These are phyloP conservation scores for Nakaseomyces delphensis DNA, from an alignment of 1,139 yeast genomes.

Conservation along the genomic window DNA sequence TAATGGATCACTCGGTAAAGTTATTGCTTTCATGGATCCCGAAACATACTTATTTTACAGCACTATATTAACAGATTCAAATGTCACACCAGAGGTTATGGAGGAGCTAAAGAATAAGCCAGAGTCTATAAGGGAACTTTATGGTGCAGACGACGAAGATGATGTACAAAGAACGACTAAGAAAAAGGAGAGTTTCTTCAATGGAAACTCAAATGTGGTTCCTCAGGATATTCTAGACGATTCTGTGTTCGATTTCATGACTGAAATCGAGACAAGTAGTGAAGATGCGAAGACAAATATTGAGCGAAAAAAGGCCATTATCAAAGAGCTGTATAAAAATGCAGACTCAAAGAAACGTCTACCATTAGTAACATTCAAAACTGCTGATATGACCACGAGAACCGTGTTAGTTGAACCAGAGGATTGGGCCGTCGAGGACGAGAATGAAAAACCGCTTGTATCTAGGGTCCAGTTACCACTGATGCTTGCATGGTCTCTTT, in stretches of 20 bases:
- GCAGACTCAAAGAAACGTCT: conserved; percentile 36
- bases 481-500: conserved; percentile 88
- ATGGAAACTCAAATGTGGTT: conserved; percentile 11
- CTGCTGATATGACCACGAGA: conserved; percentile 63
- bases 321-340: conserved; percentile 33
- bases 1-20: conserved; percentile 86
- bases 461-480: conserved; percentile 69
- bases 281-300: conserved; percentile 29
- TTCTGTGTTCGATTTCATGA: conserved; percentile 44
- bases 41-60: conserved; percentile 41
- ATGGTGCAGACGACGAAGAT: conserved; percentile 15
- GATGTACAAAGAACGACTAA: conserved; percentile 18
- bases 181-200: conserved; percentile 20
- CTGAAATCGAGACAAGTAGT: conserved; percentile 31
- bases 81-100: conserved; percentile 14
- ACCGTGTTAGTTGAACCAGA: conserved; percentile 68
- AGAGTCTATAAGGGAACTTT: conserved; percentile 15
- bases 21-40: conserved; percentile 62
- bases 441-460: conserved; percentile 43
- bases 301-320: conserved; percentile 34
- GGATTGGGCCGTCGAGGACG: conserved; percentile 61
- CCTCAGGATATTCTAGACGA: conserved; percentile 31
- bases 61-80: conserved; percentile 16
- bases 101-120: conserved; percentile 17
- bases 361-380: conserved; percentile 71